Base-by-base conservation (phyloP, 257 asterid species). In the Lantana camara region DNA sequence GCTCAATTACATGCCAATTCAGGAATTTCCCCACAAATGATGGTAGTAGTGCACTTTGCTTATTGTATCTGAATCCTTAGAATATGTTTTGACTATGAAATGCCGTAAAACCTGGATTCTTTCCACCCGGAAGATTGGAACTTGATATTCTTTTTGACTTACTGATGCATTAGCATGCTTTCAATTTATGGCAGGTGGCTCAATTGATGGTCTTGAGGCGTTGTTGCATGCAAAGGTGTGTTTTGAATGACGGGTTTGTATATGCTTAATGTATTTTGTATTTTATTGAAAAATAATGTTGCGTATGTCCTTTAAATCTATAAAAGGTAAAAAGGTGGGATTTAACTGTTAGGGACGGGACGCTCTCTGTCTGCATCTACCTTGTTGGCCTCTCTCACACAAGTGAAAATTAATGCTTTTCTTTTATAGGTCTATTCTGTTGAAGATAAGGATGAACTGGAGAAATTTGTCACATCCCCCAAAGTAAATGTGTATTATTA, bases 141-240 rank as follows among this genome's bases (percentile, higher is more conserved):
- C 35, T 68, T 30, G 55, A 46, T 64, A 64, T 45, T 70, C 59
- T 55, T 38, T 23, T 50, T 41, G 55, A 57, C 49, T 70, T 27
- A 37, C 7, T 48, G 51, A 32, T 64, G 67, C 60, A 49, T 29
- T 72, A 20, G 62, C 75, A 66, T 52, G 42, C 51, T 30, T 44
- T 48, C 21, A 55, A 76, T 35, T 58, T 57, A 38, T 81, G 63
- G 74, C 88, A 94, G 99, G 88, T 80, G 89, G 90, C 74, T 84
- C 97, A 45, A 73, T 94, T 82, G 88, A 82, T 56, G 88, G 96
- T 73, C 97, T 90, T 34, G 96, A 94, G 82, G 70, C 81, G 35
- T 63, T 90, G 81, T 69, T 94, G 73, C 97, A 83, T 44, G 91
- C 97, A 50, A 94, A 86, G 97, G 97, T 93, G 67, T 58, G 75